Evolutionary conservation across 148 eudicot species (phyloP), one percentile per base, ranked within the genome.

Genomic region (Camellia japonica): DNA sequence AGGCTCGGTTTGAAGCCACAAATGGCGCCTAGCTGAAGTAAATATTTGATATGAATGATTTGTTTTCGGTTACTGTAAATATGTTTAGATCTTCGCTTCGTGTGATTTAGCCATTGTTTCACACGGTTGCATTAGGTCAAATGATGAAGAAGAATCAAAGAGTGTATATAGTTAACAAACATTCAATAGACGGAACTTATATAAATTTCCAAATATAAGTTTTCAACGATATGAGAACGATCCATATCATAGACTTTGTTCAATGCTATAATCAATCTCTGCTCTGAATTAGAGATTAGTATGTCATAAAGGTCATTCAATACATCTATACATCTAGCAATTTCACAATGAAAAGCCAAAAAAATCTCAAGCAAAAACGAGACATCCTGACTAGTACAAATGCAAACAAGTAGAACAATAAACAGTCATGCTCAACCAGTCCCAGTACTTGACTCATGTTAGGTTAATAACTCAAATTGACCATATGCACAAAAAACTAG

Each of bases 51-150:
- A 42, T 68, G 7, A 13, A 18, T 68, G 6, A 0, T 15, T 4
- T 47, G 42, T 41, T 15, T 69, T 44, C 73, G 46, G 23, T 69
- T 18, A 69, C 73, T 44, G 52, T 43, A 69, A 69, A 69, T 69
- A 69, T 13, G 3, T 69, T 5, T 7, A 69, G 20, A 69, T 49
- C 73, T 69, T 18, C 38, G 30, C 16, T 43, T 69, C 3, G 23
- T 69, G 73, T 3, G 54, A 6, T 69, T 60, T 6, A 42, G 54
- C 18, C 20, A 68, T 52, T 69, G 20, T 43, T 69, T 43, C 20
- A 18, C 16, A 51, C 44, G 44, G 8, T 18, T 42, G 52, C 16
- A 68, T 15, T 68, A 42, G 30, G 30, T 23, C 30, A 23, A 49
- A 19, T 68, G 6, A 42, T 6, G 52, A 41, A 68, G 23, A 68